These are phyloP conservation scores for Epichloe sibirici DNA, from an alignment of 2,329 filamentous ascomycete genomes.

Conservation along the genomic window DNA sequence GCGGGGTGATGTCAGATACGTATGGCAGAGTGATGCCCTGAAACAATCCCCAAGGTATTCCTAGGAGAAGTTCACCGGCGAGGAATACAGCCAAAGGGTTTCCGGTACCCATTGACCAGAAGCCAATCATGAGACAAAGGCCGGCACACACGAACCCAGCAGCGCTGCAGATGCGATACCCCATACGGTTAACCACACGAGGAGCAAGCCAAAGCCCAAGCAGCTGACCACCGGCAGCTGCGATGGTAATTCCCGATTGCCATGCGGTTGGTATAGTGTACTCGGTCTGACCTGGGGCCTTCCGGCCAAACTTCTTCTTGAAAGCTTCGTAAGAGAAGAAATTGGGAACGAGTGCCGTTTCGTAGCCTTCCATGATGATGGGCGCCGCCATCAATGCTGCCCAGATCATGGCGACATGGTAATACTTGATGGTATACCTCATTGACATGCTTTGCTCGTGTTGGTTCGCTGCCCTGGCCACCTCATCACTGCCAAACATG, in stretches of 20 bases:
- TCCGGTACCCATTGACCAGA: not conserved
- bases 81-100: not conserved
- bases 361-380: constrained; percentile 25
- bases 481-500: constrained; percentile 7
- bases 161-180: constrained; percentile 15
- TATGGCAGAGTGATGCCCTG: constrained; percentile 2
- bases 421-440: constrained; percentile 8
- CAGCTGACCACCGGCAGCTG: constrained; percentile 8
- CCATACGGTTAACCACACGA: constrained; percentile 4
- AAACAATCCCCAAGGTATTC: not conserved
- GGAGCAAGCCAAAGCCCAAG: constrained; percentile 9
- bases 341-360: constrained; percentile 14
- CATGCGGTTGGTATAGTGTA: constrained; percentile 3
- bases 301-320: constrained; percentile 2
- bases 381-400: constrained; percentile 13
- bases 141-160: constrained; percentile 23
- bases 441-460: constrained; percentile 10
- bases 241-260: constrained; percentile 9
- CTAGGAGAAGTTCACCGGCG: not conserved
- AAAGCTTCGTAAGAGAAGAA: constrained; percentile 10
- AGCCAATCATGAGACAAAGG: constrained; percentile 17
- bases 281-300: not conserved
- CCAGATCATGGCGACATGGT: constrained; percentile 8
- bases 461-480: constrained; percentile 6
- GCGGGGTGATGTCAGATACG: not conserved